A percentile compares a stretch with the other conserved stretches of the same genome.
Conservation (phyloP, 2,329 filamentous ascomycete species). For the Xylaria sp. region DNA sequence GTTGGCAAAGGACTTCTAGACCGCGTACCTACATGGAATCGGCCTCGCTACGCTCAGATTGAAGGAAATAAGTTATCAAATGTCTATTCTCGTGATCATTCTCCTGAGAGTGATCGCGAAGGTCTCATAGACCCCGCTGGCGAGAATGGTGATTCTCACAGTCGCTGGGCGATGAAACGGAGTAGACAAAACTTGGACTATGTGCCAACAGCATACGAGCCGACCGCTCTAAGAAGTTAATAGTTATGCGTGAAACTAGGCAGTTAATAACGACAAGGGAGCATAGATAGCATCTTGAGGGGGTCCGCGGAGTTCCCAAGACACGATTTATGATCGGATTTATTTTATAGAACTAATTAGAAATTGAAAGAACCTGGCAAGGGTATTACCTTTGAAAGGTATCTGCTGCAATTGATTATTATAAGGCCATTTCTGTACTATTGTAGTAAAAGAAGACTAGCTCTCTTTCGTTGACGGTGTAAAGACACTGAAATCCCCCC, state of each 20-base stretch:
- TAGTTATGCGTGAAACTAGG: neutral
- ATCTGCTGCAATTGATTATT: no score
- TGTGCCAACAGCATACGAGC: slow-evolving; percentile 27
- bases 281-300: neutral
- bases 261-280: neutral
- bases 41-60: slow-evolving; percentile 49
- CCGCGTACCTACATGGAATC: slow-evolving; percentile 43
- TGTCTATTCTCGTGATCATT: slow-evolving; percentile 27
- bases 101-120: slow-evolving; percentile 34
- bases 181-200: slow-evolving; percentile 20
- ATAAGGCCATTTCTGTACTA: no score
- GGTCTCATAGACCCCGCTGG: slow-evolving; percentile 27
- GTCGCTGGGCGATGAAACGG: slow-evolving; percentile 9
- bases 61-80: slow-evolving; percentile 28
- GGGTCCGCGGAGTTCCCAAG: neutral
- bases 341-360: slow-evolving; percentile 20
- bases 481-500: neutral
- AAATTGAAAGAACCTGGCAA: neutral
- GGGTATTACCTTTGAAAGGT: no score
- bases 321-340: neutral
- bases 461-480: neutral
- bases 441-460: neutral
- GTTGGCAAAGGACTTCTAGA: slow-evolving; percentile 37
- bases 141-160: slow-evolving; percentile 10
- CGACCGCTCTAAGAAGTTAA: neutral